These are phyloP conservation scores for Boletus reticuloceps DNA, from an alignment of 768 basidiomycete genomes.

Conservation along the genomic window DNA sequence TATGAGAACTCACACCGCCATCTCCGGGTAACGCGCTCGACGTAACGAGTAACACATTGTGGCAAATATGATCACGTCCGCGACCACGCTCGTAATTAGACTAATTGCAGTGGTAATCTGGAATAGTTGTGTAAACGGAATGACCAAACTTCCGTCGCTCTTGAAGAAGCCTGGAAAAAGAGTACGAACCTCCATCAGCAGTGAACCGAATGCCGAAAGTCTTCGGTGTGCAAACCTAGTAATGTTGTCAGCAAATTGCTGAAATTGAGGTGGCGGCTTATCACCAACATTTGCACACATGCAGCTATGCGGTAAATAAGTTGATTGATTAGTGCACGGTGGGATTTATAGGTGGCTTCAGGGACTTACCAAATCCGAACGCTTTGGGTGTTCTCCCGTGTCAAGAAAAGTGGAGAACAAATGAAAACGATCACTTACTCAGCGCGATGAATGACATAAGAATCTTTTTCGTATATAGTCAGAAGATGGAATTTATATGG, in stretches of 20 bases:
- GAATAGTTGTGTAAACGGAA: background rate
- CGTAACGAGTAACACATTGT: conserved; percentile 22
- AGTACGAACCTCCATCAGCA: conserved; percentile 20
- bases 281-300: conserved; percentile 27
- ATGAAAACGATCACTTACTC: conserved; percentile 14
- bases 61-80: conserved; percentile 13
- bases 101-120: conserved; percentile 17
- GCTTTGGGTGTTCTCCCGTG: conserved; percentile 10
- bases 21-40: conserved; percentile 14
- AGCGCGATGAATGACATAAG: conserved; percentile 19
- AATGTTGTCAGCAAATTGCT: conserved; percentile 5
- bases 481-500: background rate
- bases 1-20: conserved; percentile 3
- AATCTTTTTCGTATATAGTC: conserved; percentile 8
- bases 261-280: background rate
- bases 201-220: conserved; percentile 19
- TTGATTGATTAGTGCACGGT: background rate
- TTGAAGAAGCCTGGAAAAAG: background rate
- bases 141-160: background rate
- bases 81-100: conserved; percentile 3
- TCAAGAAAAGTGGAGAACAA: conserved; percentile 8
- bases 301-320: conserved; percentile 7
- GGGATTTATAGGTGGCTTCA: background rate
- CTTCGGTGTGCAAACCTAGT: conserved; percentile 19
- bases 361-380: conserved; percentile 28